phyloP scores from a whole-genome alignment of 148 eudicot genomes.

The Gaultheria prostrata region DNA sequence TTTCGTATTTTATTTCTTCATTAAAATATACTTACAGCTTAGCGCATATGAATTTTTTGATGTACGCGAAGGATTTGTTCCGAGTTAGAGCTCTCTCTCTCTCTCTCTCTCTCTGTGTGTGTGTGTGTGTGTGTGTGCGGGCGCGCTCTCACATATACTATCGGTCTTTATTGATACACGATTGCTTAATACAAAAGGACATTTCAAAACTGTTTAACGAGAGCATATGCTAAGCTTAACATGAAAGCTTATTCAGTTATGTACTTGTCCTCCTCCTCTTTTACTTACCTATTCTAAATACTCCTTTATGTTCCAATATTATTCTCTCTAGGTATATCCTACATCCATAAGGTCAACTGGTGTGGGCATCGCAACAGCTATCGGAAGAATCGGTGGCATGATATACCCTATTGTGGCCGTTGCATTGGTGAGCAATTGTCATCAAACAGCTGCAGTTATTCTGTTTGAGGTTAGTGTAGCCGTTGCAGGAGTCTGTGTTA shows the following conservation, averaged over 20 bases:
- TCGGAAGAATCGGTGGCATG: slow-evolving; percentile 44
- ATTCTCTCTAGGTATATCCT: slow-evolving; percentile 35
- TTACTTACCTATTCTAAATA: not conserved
- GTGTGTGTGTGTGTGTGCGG: too few species aligned
- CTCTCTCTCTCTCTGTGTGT: too few species aligned
- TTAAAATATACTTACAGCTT: not conserved
- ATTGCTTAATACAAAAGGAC: too few species aligned
- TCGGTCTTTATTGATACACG: not conserved
- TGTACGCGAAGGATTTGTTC: not conserved
- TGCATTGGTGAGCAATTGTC: slow-evolving; percentile 36
- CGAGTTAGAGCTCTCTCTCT: not conserved
- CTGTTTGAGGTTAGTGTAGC: slow-evolving; percentile 27
- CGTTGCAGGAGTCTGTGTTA: slow-evolving; percentile 25
- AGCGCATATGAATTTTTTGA: not conserved
- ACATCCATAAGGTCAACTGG: slow-evolving; percentile 40
- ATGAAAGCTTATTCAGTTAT: not conserved
- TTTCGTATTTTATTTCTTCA: too few species aligned
- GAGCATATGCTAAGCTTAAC: not conserved
- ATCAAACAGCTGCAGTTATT: slow-evolving; percentile 30
- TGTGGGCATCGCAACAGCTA: slow-evolving; percentile 29
- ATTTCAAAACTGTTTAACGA: too few species aligned
- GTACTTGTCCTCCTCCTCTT: not conserved
- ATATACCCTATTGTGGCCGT: slow-evolving; percentile 42
- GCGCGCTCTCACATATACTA: too few species aligned
- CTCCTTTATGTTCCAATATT: not conserved